Percentiles rank a stretch among this genome's conserved stretches.
Conservation (phyloP, 2,329 filamentous ascomycete genomes). For the Aspergillus brasiliensis region DNA sequence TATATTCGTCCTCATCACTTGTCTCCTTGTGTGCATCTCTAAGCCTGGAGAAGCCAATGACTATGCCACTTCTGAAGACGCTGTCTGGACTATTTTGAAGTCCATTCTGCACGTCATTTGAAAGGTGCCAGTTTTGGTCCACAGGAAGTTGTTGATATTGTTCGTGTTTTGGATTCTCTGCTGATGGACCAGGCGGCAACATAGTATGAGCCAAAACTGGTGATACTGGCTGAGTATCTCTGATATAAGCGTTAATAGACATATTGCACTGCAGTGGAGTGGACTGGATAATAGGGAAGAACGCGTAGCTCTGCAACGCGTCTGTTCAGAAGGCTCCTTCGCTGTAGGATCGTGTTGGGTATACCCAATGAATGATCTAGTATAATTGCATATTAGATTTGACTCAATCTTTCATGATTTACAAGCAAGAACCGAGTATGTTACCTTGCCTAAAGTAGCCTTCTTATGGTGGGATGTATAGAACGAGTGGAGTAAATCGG, state of each 20-base stretch:
- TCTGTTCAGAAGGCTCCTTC: background rate
- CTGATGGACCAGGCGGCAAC: slow-evolving; percentile 15
- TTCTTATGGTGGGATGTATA: background rate
- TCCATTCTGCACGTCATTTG: slow-evolving; percentile 25
- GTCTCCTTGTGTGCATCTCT: slow-evolving; percentile 23
- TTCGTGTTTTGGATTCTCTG: background rate
- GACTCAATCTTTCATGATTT: no score
- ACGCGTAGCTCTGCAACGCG: background rate
- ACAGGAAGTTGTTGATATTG: background rate
- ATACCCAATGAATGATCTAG: background rate
- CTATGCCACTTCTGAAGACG: slow-evolving; percentile 32
- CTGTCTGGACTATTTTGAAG: slow-evolving; percentile 14
- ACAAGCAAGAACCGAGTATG: background rate
- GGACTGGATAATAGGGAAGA: background rate
- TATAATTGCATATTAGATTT: background rate
- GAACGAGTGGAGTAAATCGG: background rate
- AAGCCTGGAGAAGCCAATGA: slow-evolving; percentile 37
- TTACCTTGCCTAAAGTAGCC: background rate
- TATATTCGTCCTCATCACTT: slow-evolving; percentile 27
- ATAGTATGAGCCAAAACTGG: slow-evolving; percentile 37
- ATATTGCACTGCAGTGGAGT: slow-evolving; percentile 15
- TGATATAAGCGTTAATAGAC: slow-evolving; percentile 21
- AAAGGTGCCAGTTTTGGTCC: slow-evolving; percentile 29
- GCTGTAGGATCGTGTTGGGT: background rate
- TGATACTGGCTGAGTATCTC: slow-evolving; percentile 32